Base-by-base conservation (phyloP, 441 rosid genomes). In the Pelargonium citronellum region DNA sequence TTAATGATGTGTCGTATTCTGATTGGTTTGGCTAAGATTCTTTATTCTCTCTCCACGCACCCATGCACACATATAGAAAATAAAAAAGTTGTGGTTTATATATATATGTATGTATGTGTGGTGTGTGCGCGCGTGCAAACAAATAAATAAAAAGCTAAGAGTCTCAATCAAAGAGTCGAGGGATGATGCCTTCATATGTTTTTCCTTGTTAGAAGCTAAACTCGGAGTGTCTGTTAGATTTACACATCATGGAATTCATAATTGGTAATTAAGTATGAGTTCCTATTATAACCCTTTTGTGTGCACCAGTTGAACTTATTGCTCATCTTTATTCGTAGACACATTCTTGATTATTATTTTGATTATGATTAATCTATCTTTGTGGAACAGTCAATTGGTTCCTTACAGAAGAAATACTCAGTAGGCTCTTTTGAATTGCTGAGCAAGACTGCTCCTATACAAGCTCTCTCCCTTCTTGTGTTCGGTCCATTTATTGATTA, bases 361-460 rank as follows among this genome's bases (percentile, higher is more conserved):
- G 43, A 63, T 63, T 63, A 20, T 30, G 43, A 19, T n/a, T 3
- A 0, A 22, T 27, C 8, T 0, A 16, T 16, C 53, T 58, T 63
- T 44, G 37, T 41, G 72, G 58, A 19, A 69, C 79, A 76, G 79
- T 62, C 79, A 67, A 76, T 76, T 47, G 79, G 79, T 10, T 71
- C 79, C 49, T 64, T 76, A 30, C 79, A 76, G 67, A 76, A 76
- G 75, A 76, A 76, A 63, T 76, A 76, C 66, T 71, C 75, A 6
- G 62, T 76, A 37, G 79, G 79, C 53, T 76, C 79, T 51, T 76
- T 76, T 44, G 79, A 76, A 27, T 76, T 76, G 72, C 47, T 76
- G 51, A 76, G 79, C 51, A 76, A 76, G 69, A 76, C 79, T 51
- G 79, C 79, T 63, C 79, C 79, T 51, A 76, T 76, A 41, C 79